A percentile compares a stretch with the other conserved stretches of the same genome.
Evolutionary conservation across 163 green algal species (phyloP).

Genomic region (Chlamydomonas reinhardtii): DNA sequence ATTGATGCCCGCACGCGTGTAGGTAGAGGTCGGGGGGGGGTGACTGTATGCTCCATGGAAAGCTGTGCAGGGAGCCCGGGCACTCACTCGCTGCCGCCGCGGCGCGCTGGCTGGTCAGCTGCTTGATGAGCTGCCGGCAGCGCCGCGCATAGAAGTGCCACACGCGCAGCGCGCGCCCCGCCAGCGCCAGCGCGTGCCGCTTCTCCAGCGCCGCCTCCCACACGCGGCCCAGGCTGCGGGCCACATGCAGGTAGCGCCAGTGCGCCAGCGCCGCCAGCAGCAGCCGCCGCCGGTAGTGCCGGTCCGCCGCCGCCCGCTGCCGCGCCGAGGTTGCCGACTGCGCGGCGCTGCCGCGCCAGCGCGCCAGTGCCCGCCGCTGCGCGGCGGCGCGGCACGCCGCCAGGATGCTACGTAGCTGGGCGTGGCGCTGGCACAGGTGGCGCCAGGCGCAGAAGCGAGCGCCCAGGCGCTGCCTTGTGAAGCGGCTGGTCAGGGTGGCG

Average conservation of each 20-base stretch:
- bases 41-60: too few species aligned
- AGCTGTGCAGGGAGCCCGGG: too few species aligned
- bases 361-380: background rate
- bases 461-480: background rate
- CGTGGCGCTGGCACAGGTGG: background rate
- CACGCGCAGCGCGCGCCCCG: constrained; percentile 24
- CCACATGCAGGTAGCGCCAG: constrained; percentile 39
- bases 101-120: background rate
- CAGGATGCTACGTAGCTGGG: background rate
- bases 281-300: background rate
- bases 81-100: too few species aligned
- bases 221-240: background rate
- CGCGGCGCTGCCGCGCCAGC: background rate
- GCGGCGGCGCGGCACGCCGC: background rate
- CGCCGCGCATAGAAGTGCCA: constrained; percentile 45
- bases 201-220: constrained; percentile 38
- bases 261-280: constrained; percentile 38
- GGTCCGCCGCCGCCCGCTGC: background rate
- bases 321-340: background rate
- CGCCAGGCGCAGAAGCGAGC: constrained; percentile 4
- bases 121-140: constrained; percentile 42
- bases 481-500: background rate
- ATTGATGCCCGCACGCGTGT: too few species aligned
- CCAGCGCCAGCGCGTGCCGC: constrained; percentile 19
- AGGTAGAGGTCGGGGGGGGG: too few species aligned